These are phyloP conservation scores for Saitozyma sp. DNA, from an alignment of 768 basidiomycete species.

Conservation along the genomic window DNA sequence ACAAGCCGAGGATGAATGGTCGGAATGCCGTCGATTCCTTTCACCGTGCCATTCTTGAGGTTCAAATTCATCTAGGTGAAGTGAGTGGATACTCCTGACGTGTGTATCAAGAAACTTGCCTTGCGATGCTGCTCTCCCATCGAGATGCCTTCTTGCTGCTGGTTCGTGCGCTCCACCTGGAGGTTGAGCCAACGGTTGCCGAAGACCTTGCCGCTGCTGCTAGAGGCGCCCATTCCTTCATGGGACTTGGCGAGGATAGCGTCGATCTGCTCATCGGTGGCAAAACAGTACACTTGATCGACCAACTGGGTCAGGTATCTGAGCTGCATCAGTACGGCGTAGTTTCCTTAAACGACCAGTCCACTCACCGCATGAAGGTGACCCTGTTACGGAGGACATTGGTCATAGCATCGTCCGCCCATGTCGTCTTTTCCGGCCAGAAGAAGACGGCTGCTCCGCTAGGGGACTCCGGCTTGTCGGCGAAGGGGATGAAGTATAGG, in stretches of 20 bases:
- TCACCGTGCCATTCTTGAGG: not conserved
- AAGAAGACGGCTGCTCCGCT: not conserved
- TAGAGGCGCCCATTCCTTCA: too few relatives aligned
- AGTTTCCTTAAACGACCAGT: too few relatives aligned
- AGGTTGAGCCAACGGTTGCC: not conserved
- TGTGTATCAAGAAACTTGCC: not conserved
- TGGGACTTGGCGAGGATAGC: too few relatives aligned
- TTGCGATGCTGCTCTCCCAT: not conserved
- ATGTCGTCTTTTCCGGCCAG: slow-evolving; percentile 3
- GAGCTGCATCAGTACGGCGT: too few relatives aligned
- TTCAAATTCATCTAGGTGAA: not conserved
- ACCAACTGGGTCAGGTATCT: slow-evolving; percentile 1
- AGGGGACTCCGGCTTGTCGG: too few relatives aligned
- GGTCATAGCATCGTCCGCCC: not conserved
- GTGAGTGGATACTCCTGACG: too few relatives aligned
- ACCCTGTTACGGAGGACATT: slow-evolving; percentile 4
- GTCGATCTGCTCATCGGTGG: not conserved
- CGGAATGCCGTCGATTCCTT: not conserved
- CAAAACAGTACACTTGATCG: slow-evolving; percentile 3
- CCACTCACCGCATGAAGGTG: not conserved
- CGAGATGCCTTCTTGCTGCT: not conserved
- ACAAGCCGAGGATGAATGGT: slow-evolving; percentile 3
- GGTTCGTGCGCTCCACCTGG: not conserved
- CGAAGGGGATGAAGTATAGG: not conserved
- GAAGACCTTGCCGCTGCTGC: too few relatives aligned